Evolutionary conservation across 2,329 filamentous ascomycete genomes (phyloP).

Genomic region (Hymenoscyphus fraxineus): DNA sequence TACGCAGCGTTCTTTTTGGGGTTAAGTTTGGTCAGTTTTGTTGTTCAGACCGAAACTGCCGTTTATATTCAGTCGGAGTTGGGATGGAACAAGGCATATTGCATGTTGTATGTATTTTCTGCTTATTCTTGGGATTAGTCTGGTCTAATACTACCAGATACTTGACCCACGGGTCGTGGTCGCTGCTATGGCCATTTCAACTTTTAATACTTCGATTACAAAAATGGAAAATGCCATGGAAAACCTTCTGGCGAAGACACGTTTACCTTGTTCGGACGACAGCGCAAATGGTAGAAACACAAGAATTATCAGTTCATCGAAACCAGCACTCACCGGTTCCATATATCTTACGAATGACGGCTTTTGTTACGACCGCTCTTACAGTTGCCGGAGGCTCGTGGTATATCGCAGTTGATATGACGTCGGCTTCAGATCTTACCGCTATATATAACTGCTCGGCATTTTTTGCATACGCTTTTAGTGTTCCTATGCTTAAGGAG

Average conservation of each 20-base stretch:
- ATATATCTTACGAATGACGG: slow-evolving; percentile 77
- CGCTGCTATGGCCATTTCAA: slow-evolving; percentile 81
- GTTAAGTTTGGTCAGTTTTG: slow-evolving; percentile 81
- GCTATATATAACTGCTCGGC: slow-evolving; percentile 99
- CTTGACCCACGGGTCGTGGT: slow-evolving; percentile 92
- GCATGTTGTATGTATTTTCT: slow-evolving; percentile 71
- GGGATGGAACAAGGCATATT: slow-evolving; percentile 97
- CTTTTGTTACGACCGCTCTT: slow-evolving; percentile 77
- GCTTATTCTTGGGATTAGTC: not conserved
- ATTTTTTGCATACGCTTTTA: slow-evolving; percentile 98
- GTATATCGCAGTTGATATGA: slow-evolving; percentile 93
- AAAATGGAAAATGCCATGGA: slow-evolving; percentile 75
- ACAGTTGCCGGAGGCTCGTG: slow-evolving; percentile 90
- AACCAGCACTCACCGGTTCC: slow-evolving; percentile 52
- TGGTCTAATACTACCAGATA: slow-evolving; percentile 46
- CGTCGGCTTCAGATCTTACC: slow-evolving; percentile 87
- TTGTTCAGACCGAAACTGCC: slow-evolving; percentile 91
- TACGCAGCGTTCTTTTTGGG: slow-evolving; percentile 81
- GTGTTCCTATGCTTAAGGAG: slow-evolving; percentile 83
- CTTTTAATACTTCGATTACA: slow-evolving; percentile 76
- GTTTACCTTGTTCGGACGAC: slow-evolving; percentile 60
- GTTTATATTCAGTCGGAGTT: slow-evolving; percentile 90
- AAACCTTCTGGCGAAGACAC: slow-evolving; percentile 78
- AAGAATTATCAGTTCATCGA: slow-evolving; percentile 63
- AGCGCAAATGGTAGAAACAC: slow-evolving; percentile 80